phyloP scores from a whole-genome alignment of 768 basidiomycete genomes.

The Leccinum imitatum region DNA sequence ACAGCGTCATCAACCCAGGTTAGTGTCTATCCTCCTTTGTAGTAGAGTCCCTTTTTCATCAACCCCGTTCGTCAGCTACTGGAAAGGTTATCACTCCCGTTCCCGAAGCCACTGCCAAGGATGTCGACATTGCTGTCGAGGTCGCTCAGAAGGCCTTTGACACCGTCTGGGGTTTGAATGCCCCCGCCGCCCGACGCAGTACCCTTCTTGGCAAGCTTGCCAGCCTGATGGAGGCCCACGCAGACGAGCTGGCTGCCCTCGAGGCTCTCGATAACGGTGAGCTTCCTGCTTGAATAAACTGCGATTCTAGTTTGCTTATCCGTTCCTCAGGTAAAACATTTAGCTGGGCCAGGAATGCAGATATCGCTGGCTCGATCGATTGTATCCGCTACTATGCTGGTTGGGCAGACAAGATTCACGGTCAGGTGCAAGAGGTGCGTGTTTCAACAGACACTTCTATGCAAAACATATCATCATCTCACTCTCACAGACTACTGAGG shows the following conservation, averaged over 20 bases:
- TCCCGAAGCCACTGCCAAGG: conserved; percentile 56
- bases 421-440: conserved; percentile 63
- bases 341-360: conserved; percentile 44
- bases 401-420: conserved; percentile 84
- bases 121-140: conserved; percentile 75
- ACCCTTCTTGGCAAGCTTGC: conserved; percentile 63
- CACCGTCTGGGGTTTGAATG: conserved; percentile 66
- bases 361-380: conserved; percentile 38
- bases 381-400: conserved; percentile 80
- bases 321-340: conserved; percentile 53
- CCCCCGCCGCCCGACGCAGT: conserved; percentile 51
- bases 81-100: conserved; percentile 62
- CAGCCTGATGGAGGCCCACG: conserved; percentile 58
- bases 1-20: conserved; percentile 36
- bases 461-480: not conserved
- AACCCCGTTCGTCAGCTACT: conserved; percentile 41
- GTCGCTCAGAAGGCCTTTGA: conserved; percentile 63
- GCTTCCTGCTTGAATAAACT: not conserved
- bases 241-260: conserved; percentile 66
- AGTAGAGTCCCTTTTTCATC: not conserved
- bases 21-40: conserved; percentile 12
- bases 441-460: not conserved
- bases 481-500: conserved; percentile 28
- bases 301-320: not conserved
- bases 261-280: conserved; percentile 70